These are phyloP conservation scores for Grosmannia penicillata DNA, from an alignment of 2,329 filamentous ascomycete genomes.

Conservation along the genomic window DNA sequence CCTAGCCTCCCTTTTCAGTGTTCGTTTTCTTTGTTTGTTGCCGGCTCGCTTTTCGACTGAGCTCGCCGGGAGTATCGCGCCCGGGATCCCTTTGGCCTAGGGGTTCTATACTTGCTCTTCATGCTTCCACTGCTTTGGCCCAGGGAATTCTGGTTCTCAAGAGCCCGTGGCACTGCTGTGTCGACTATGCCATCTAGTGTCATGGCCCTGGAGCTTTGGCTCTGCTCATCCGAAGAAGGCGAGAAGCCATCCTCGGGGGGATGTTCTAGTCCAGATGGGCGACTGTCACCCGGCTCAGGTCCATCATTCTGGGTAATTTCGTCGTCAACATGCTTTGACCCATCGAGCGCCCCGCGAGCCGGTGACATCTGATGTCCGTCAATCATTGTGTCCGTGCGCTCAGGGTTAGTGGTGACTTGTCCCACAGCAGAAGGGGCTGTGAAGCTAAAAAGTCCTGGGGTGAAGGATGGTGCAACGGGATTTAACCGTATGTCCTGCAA, in stretches of 20 bases:
- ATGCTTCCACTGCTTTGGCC: constrained; percentile 1
- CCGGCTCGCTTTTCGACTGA: constrained; percentile 30
- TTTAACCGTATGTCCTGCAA: constrained; percentile 38
- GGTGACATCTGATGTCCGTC: too few species aligned
- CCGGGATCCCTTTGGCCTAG: constrained; percentile 8
- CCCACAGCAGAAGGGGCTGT: neutral
- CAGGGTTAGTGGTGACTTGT: constrained; percentile 1
- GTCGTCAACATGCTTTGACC: too few species aligned
- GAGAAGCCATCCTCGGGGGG: too few species aligned
- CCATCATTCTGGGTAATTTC: too few species aligned
- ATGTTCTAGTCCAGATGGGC: too few species aligned
- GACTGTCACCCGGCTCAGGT: too few species aligned
- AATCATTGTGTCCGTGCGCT: neutral
- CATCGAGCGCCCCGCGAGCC: too few species aligned
- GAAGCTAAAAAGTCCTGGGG: constrained; percentile 23
- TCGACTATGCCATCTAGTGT: constrained; percentile 1
- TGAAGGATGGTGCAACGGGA: constrained; percentile 40
- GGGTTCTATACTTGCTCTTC: constrained; percentile 4
- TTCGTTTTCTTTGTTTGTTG: neutral
- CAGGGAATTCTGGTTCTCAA: neutral
- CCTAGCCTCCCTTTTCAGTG: neutral
- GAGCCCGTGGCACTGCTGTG: neutral
- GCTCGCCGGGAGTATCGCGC: constrained; percentile 26
- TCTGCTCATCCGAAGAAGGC: too few species aligned
- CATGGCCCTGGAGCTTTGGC: constrained; percentile 7